Evolutionary conservation across 2,329 filamentous ascomycete species (phyloP), one percentile per base, ranked within the genome.

Genomic region (Pseudogymnoascus sp.): DNA sequence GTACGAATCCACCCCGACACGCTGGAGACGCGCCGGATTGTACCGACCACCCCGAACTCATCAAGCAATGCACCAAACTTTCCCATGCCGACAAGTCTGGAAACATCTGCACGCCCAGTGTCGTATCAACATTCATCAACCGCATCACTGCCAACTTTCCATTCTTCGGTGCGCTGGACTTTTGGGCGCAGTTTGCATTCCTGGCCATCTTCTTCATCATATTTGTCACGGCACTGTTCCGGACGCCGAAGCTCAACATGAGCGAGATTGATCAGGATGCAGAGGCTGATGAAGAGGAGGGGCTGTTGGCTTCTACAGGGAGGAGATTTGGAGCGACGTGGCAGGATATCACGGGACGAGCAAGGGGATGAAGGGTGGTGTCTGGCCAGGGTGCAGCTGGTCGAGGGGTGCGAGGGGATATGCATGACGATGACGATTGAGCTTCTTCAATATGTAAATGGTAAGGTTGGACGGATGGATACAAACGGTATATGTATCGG

Each of bases 131-230:
- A 0, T 96, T 99, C 76, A 81, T 99, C 67, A 97, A 98, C 76
- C 87, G 93, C 50, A 85, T 97, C 65, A 93, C 90, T 22, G 84
- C 96, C 72, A 96, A 96, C 73, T 99, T 95, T 82, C 93, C 95
- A 5, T 91, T 97, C 73, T 96, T 99, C 72, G 95, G 95, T 10
- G 86, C 89, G 10, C 79, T 98, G n/a, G 84, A 91, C 68, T 99
- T 98, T 75, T 99, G 93, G 92, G 90, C 92, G 0, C 95, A 99
- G 71, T 98, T 97, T 72, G 89, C 84, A 11, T 98, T 99, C 78
- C 77, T 99, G 46, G 89, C 77, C 35, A 81, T 97, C 19, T 97
- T 96, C 75, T 75, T 96, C 8, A 77, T 96, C 62, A 87, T 96
- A 11, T 90, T 96, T 69, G 64, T 91, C 22, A 89, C 90, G 0